These are phyloP conservation scores for Colletotrichum agaves DNA, from an alignment of 2,329 filamentous ascomycete species.

Conservation along the genomic window DNA sequence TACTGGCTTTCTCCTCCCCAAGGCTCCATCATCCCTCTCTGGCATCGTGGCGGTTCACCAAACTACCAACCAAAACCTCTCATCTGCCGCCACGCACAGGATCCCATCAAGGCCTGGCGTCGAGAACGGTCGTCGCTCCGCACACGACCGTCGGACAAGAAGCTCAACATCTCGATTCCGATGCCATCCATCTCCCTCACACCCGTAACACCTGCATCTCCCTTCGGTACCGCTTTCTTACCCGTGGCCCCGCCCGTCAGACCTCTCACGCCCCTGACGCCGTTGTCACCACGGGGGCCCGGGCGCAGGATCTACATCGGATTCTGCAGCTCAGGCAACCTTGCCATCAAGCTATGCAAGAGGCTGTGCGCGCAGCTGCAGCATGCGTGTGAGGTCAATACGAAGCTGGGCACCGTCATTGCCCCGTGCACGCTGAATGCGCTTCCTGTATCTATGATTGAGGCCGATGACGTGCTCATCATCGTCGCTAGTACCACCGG, in stretches of 20 bases:
- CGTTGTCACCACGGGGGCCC: constrained; percentile 18
- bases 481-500: constrained; percentile 33
- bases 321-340: constrained; percentile 36
- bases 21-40: constrained; percentile 34
- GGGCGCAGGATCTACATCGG: constrained; percentile 33
- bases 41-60: constrained; percentile 33
- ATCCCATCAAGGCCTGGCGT: constrained; percentile 35
- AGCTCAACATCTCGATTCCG: constrained; percentile 31
- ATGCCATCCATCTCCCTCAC: constrained; percentile 34
- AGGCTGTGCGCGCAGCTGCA: constrained; percentile 36
- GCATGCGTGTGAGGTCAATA: constrained; percentile 31
- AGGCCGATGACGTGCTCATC: constrained; percentile 24
- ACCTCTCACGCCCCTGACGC: constrained; percentile 31
- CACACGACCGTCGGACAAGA: constrained; percentile 5
- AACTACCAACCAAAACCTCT: constrained; percentile 36
- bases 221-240: constrained; percentile 27
- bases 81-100: constrained; percentile 31
- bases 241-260: constrained; percentile 24
- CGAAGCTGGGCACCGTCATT: constrained; percentile 30
- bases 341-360: constrained; percentile 36
- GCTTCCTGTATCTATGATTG: constrained; percentile 26
- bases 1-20: constrained; percentile 34
- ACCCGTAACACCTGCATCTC: constrained; percentile 29
- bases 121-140: constrained; percentile 8
- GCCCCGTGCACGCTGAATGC: constrained; percentile 34